Conservation (phyloP, 169 alveolate species). For the Plasmodium ovale region DNA sequence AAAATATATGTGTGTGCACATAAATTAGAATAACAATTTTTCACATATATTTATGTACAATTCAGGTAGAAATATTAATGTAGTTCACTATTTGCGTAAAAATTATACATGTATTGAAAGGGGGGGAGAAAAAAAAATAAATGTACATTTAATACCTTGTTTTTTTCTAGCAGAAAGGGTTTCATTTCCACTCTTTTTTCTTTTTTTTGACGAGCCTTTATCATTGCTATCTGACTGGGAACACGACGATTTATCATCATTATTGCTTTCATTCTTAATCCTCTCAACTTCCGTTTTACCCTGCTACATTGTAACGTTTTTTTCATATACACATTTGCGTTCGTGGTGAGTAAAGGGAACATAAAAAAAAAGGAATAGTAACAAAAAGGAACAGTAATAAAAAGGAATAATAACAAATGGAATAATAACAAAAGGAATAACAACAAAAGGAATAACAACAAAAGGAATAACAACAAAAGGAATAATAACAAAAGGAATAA, state of each 20-base stretch:
- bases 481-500: neutral
- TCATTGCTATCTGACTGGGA: constrained; percentile 32
- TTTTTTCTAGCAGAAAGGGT: constrained; percentile 46
- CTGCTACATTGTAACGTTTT: neutral
- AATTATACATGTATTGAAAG: neutral
- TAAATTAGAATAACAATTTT: neutral
- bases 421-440: neutral
- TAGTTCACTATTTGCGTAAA: neutral
- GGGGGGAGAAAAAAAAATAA: neutral
- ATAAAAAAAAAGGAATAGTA: neutral
- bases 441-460: too few relatives aligned
- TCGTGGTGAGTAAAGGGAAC: neutral
- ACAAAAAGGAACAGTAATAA: neutral
- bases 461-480: too few relatives aligned
- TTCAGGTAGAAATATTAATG: neutral
- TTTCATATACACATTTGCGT: too few relatives aligned
- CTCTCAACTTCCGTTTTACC: neutral
- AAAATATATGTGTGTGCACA: too few relatives aligned
- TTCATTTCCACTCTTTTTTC: constrained; percentile 37
- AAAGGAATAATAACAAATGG: neutral
- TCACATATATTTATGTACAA: too few relatives aligned
- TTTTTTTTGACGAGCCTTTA: constrained; percentile 60
- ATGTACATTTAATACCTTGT: constrained; percentile 45
- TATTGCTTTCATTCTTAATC: constrained; percentile 32
- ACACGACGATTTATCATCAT: constrained; percentile 34